Base-by-base conservation (phyloP, 2,329 filamentous ascomycete genomes). In the Beauveria brongniartii region DNA sequence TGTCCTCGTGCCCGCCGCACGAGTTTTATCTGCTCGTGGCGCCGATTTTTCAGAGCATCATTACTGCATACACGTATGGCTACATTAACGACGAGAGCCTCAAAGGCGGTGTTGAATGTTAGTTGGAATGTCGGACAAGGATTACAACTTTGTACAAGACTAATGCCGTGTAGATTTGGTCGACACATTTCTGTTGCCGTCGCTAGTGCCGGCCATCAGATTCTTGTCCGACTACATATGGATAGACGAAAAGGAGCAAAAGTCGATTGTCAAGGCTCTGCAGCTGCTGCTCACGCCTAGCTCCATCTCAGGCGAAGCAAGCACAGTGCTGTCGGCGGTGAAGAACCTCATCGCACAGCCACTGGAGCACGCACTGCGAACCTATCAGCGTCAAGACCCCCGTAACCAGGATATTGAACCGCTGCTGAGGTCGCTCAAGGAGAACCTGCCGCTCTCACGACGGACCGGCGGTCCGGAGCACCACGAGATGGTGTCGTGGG, bases 11-110 rank as follows among this genome's bases (percentile, higher is more conserved):
- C 67, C 86, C 87, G 1, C 91, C 91, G 1, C 90, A 92, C 68
- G 86, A 92, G 44, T 94, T 94, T 69, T 93, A 93, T 67, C 75
- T 90, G 20, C 79, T 94, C 4, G 85, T 92, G 16, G 88, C 91
- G 1, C 88, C 89, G 0, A 75, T 94, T 0, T 92, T 93, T 69
- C 82, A 88, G 65, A 88, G 91, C 66, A 90, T 88, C 47, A 82
- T 91, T 0, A 76, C 88, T 41, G 90, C 89, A 1, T 86, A 85
- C 65, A 82, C 83, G n/a, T 80, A 80, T 1, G 85, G 85, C 6
- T 78, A 83, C 46, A 73, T 95, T 5, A 82, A 82, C 1, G 83
- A 91, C 50, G 87, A 92, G 44, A 83, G 80, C 41, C 79, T 94
- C 0, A 91, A 88, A 70, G 83, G 84, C 14, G 91, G 90, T 1